Evolutionary conservation across 805 yeast genomes (phyloP).

Genomic region (Wickerhamomyces hampshirensis): DNA sequence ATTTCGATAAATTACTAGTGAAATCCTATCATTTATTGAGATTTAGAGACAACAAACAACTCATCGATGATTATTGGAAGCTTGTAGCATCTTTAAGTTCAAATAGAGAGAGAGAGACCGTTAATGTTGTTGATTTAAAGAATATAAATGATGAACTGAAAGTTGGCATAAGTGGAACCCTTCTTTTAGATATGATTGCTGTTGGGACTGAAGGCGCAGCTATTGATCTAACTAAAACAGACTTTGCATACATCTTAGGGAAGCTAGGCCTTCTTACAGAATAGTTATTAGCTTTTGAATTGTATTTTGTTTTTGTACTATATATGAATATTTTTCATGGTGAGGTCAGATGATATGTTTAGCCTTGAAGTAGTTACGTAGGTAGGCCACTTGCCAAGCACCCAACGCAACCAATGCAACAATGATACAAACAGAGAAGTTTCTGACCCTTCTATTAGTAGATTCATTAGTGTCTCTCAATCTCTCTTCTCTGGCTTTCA

Average conservation of each 20-base stretch:
- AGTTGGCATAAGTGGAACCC: constrained; percentile 25
- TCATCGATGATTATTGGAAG: constrained; percentile 38
- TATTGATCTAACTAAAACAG: constrained; percentile 34
- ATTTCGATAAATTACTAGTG: constrained; percentile 40
- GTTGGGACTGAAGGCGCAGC: constrained; percentile 36
- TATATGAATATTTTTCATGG: background rate
- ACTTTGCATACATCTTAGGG: constrained; percentile 45
- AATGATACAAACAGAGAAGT: constrained; percentile 71
- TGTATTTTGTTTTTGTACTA: background rate
- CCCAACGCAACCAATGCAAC: constrained; percentile 73
- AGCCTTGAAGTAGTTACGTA: constrained; percentile 87
- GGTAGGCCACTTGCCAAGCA: constrained; percentile 86
- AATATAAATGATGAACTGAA: constrained; percentile 28
- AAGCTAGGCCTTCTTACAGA: constrained; percentile 32
- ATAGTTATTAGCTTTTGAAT: background rate
- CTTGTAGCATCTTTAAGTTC: constrained; percentile 23
- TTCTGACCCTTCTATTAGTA: constrained; percentile 87
- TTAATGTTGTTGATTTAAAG: constrained; percentile 36
- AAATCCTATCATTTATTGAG: constrained; percentile 37
- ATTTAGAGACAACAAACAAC: constrained; percentile 32
- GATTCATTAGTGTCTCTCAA: constrained; percentile 96
- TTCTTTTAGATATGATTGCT: constrained; percentile 42
- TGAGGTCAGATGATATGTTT: constrained; percentile 60
- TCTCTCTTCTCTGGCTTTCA: constrained; percentile 83
- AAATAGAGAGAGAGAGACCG: constrained; percentile 18